Evolutionary conservation across 2,329 filamentous ascomycete species (phyloP).

Genomic region (Passalora sequoiae): DNA sequence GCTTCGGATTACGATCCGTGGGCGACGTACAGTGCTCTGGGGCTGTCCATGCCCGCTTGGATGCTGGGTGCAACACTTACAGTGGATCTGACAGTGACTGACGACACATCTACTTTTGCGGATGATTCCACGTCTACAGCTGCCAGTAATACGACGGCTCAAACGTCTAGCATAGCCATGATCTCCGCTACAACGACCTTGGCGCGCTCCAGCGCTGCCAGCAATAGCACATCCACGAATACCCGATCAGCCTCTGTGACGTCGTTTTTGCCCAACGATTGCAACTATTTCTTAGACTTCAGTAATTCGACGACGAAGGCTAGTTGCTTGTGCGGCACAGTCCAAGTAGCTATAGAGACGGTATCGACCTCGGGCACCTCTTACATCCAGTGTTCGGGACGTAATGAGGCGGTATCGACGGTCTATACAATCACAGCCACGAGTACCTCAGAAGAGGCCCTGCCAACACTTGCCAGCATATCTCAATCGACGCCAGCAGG

Average conservation of each 20-base stretch:
- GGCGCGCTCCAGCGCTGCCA: background rate
- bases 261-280: background rate
- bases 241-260: background rate
- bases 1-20: slow-evolving; percentile 7
- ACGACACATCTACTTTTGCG: background rate
- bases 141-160: background rate
- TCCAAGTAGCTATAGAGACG: too few species aligned
- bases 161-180: background rate
- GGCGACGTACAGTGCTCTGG: slow-evolving; percentile 10
- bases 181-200: background rate
- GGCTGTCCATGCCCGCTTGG: slow-evolving; percentile 7
- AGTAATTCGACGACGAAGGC: too few species aligned
- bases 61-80: slow-evolving; percentile 1
- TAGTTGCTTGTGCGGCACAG: too few species aligned
- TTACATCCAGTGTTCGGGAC: too few species aligned
- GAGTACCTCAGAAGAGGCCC: background rate
- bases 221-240: background rate
- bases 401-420: too few species aligned
- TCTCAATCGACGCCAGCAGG: background rate
- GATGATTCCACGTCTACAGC: slow-evolving; percentile 2
- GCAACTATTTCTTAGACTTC: background rate
- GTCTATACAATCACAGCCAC: background rate
- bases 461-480: slow-evolving; percentile 4
- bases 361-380: too few species aligned
- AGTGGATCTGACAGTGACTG: background rate